A percentile compares a stretch with the other conserved stretches of the same genome.
Evolutionary conservation across 345 rosid species (phyloP).

Genomic region (Mangifera indica): DNA sequence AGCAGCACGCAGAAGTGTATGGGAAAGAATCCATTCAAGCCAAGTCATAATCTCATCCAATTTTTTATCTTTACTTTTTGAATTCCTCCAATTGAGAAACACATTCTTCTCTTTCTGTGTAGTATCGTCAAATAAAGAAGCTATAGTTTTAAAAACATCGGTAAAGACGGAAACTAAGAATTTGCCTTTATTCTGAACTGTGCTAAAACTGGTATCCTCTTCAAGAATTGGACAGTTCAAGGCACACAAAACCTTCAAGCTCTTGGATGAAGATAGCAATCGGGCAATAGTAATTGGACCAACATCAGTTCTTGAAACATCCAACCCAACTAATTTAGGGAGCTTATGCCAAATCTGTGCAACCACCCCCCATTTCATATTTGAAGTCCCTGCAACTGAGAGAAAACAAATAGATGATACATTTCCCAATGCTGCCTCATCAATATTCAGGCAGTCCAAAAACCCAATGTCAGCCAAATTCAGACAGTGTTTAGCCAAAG

Average conservation of each 20-base stretch:
- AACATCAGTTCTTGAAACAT: slow-evolving; percentile 83
- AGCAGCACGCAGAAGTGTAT: slow-evolving; percentile 65
- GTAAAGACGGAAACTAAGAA: slow-evolving; percentile 52
- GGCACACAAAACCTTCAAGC: slow-evolving; percentile 73
- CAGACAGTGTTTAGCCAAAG: slow-evolving; percentile 64
- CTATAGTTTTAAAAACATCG: slow-evolving; percentile 55
- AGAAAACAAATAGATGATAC: slow-evolving; percentile 54
- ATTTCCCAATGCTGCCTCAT: slow-evolving; percentile 62
- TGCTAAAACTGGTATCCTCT: slow-evolving; percentile 47
- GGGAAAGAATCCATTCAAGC: slow-evolving; percentile 77
- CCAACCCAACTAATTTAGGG: slow-evolving; percentile 62
- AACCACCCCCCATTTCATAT: slow-evolving; percentile 67
- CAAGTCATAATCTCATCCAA: slow-evolving; percentile 62
- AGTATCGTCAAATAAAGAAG: slow-evolving; percentile 55
- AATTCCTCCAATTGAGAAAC: slow-evolving; percentile 56
- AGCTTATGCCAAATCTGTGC: slow-evolving; percentile 64
- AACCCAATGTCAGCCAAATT: slow-evolving; percentile 63
- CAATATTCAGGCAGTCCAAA: slow-evolving; percentile 66
- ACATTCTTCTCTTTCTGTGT: slow-evolving; percentile 48
- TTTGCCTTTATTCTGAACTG: slow-evolving; percentile 55
- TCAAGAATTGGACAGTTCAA: slow-evolving; percentile 65
- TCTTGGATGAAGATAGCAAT: slow-evolving; percentile 58
- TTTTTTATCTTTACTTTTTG: slow-evolving; percentile 36
- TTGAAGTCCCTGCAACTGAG: slow-evolving; percentile 81
- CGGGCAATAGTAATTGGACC: slow-evolving; percentile 58